phyloP scores from a whole-genome alignment of 1,284 basidiomycete species.

The Malassezia brasiliensis region DNA sequence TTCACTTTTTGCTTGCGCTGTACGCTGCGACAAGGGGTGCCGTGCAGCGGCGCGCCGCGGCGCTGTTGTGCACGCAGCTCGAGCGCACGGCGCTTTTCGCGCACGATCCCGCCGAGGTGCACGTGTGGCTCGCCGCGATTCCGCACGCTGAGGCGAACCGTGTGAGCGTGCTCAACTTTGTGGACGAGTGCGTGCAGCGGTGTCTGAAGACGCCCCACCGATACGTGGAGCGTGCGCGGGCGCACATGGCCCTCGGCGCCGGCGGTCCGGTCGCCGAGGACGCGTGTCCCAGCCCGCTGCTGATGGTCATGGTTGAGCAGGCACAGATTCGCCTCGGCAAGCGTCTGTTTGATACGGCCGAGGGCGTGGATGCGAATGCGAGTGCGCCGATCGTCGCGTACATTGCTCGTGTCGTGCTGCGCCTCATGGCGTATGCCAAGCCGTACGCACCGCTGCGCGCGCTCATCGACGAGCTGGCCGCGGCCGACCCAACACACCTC shows the following conservation, averaged over 20 bases:
- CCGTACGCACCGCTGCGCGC: constrained; percentile 3
- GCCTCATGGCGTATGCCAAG: constrained; percentile 49
- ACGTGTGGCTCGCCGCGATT: constrained; percentile 62
- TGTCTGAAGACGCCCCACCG: constrained; percentile 74
- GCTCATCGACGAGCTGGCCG: neutral
- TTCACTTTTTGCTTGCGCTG: constrained; percentile 26
- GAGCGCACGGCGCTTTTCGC: constrained; percentile 68
- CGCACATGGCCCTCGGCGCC: constrained; percentile 16
- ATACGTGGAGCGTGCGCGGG: constrained; percentile 66
- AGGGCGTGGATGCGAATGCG: constrained; percentile 50
- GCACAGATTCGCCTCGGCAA: constrained; percentile 30
- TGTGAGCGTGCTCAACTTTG: constrained; percentile 60
- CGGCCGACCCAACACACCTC: neutral
- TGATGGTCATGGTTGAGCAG: constrained; percentile 59
- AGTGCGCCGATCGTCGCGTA: constrained; percentile 10
- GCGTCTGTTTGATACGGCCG: constrained; percentile 55
- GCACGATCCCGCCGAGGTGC: constrained; percentile 64
- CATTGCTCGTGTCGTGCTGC: constrained; percentile 39
- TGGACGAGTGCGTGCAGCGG: constrained; percentile 78
- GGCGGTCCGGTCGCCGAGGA: neutral
- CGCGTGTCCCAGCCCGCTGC: constrained; percentile 54
- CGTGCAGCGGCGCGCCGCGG: constrained; percentile 21
- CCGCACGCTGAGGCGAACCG: constrained; percentile 53
- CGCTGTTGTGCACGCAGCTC: constrained; percentile 47
- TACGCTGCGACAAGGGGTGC: constrained; percentile 19